Conservation (phyloP, 441 rosid species). For the Theobroma grandiflorum region DNA sequence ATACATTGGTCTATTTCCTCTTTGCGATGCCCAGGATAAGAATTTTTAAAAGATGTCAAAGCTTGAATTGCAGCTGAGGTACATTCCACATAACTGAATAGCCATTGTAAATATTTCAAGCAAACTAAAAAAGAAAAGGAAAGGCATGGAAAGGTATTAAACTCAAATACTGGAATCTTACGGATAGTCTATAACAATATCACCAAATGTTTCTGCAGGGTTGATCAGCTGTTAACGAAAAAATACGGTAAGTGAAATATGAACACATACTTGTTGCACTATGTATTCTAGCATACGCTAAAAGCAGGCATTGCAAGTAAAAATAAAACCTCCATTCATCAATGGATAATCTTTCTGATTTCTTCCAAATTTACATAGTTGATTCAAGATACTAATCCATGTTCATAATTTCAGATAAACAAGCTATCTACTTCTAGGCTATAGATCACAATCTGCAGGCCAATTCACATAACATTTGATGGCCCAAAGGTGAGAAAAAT, state of each 20-base stretch:
- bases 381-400: not conserved
- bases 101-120: conserved; percentile 24
- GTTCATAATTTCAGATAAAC: not conserved
- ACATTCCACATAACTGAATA: conserved; percentile 74
- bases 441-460: conserved; percentile 5
- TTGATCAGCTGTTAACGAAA: conserved; percentile 76
- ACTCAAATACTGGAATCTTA: conserved; percentile 52
- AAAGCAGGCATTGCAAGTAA: conserved; percentile 7
- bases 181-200: conserved; percentile 96
- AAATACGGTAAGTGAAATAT: conserved; percentile 9
- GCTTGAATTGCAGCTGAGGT: conserved; percentile 83
- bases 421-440: conserved; percentile 1
- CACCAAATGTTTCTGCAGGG: conserved; percentile 99
- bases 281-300: not conserved
- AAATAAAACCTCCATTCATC: not conserved
- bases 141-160: conserved; percentile 11
- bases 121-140: conserved; percentile 19
- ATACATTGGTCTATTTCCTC: conserved; percentile 66
- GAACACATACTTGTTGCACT: not conserved
- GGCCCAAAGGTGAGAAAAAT: not conserved
- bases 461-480: not conserved
- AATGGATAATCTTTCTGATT: no score
- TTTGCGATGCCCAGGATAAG: conserved; percentile 62
- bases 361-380: not conserved
- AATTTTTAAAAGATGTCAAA: conserved; percentile 58